Evolutionary conservation across 1,284 basidiomycete genomes (phyloP).

Genomic region (Neolentinus lepideus): DNA sequence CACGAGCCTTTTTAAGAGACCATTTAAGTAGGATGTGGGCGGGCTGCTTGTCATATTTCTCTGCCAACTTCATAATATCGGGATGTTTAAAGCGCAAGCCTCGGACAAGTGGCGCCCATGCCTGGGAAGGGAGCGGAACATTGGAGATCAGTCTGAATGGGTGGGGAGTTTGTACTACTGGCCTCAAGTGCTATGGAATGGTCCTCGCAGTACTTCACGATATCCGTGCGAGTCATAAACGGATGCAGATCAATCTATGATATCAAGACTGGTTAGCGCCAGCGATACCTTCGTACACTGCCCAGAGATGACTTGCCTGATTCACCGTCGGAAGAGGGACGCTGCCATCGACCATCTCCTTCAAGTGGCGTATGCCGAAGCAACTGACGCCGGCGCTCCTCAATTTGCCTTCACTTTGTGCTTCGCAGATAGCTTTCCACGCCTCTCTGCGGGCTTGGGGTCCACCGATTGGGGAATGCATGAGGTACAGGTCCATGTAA

Average conservation of each 20-base stretch:
- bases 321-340: slow-evolving; percentile 52
- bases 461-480: slow-evolving; percentile 59
- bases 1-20: slow-evolving; percentile 68
- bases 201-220: slow-evolving; percentile 53
- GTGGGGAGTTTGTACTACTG: slow-evolving; percentile 13
- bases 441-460: slow-evolving; percentile 42
- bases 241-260: slow-evolving; percentile 60
- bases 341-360: slow-evolving; percentile 48
- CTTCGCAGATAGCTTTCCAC: slow-evolving; percentile 49
- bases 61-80: slow-evolving; percentile 29
- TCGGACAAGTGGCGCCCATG: slow-evolving; percentile 48
- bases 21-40: slow-evolving; percentile 71
- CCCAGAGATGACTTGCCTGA: slow-evolving; percentile 38
- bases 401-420: slow-evolving; percentile 53
- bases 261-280: background rate
- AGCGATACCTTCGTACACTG: background rate
- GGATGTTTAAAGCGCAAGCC: slow-evolving; percentile 45
- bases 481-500: slow-evolving; percentile 65
- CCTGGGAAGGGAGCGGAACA: slow-evolving; percentile 20
- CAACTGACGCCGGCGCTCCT: slow-evolving; percentile 67
- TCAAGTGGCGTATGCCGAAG: slow-evolving; percentile 60
- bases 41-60: slow-evolving; percentile 52
- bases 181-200: slow-evolving; percentile 63
- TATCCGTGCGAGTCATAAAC: slow-evolving; percentile 61
- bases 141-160: background rate